Conservation (phyloP, 495 filamentous ascomycete genomes). For the Xylaria intraflava region DNA sequence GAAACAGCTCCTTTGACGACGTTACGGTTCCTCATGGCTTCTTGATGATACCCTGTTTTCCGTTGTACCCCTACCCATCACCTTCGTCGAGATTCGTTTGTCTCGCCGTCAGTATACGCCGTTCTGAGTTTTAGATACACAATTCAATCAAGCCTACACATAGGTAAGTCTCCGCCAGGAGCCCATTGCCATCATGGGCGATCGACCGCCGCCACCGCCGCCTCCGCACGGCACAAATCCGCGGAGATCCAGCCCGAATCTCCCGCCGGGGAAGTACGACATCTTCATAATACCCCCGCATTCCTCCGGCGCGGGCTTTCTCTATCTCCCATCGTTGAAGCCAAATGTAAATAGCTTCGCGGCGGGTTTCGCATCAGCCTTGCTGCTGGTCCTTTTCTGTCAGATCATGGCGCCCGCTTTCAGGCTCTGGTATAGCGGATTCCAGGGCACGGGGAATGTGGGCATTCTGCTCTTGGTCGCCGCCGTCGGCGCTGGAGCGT, state of each 20-base stretch:
- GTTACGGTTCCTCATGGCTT: conserved; percentile 32
- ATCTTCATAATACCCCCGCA: conserved; percentile 97
- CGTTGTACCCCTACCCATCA: conserved; percentile 3
- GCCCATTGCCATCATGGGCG: conserved; percentile 32
- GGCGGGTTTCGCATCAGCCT: conserved; percentile 69
- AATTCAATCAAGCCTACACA: not conserved
- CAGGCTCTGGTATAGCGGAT: conserved; percentile 58
- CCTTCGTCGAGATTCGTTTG: conserved; percentile 24
- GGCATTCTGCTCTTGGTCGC: conserved; percentile 56
- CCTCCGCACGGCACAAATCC: conserved; percentile 66
- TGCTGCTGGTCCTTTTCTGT: conserved; percentile 60
- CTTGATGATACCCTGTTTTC: conserved; percentile 30
- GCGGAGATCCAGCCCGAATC: conserved; percentile 41
- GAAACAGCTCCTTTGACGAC: conserved; percentile 15
- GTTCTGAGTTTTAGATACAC: not conserved
- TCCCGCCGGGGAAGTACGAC: conserved; percentile 84
- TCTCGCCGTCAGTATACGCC: conserved; percentile 12
- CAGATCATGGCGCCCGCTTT: conserved; percentile 62
- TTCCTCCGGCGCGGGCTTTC: conserved; percentile 79
- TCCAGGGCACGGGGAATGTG: conserved; percentile 54
- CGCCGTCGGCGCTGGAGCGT: conserved; percentile 66
- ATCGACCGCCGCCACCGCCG: conserved; percentile 48
- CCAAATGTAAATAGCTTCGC: conserved; percentile 86
- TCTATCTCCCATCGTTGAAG: conserved; percentile 86
- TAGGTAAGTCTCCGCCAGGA: not conserved